These are phyloP conservation scores for Hypomontagnella monticulosa DNA, from an alignment of 495 filamentous ascomycete species.

Conservation along the genomic window DNA sequence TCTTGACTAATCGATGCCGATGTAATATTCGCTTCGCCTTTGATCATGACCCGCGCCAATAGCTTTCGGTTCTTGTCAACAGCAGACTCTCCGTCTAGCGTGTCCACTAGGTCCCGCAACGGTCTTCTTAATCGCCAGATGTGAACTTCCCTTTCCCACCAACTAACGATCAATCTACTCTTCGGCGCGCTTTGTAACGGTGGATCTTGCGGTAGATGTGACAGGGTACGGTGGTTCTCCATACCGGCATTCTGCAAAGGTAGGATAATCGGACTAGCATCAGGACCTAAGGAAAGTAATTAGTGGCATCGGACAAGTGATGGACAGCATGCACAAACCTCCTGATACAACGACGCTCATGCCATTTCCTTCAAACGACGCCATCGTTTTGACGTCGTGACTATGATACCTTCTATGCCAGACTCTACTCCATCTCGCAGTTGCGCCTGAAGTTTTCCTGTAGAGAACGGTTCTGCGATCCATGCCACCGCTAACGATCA, in stretches of 20 bases:
- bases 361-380: slow-evolving; percentile 81
- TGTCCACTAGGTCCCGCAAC: slow-evolving; percentile 57
- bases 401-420: slow-evolving; percentile 83
- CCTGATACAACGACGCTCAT: slow-evolving; percentile 92
- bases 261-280: slow-evolving; percentile 80
- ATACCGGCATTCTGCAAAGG: slow-evolving; percentile 82
- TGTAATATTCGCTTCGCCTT: slow-evolving; percentile 88
- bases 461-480: slow-evolving; percentile 88
- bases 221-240: slow-evolving; percentile 81
- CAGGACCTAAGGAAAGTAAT: slow-evolving; percentile 70
- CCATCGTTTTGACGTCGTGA: slow-evolving; percentile 96
- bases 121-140: slow-evolving; percentile 77
- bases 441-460: slow-evolving; percentile 67
- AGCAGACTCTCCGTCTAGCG: slow-evolving; percentile 46
- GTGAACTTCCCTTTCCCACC: slow-evolving; percentile 89
- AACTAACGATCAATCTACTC: slow-evolving; percentile 81
- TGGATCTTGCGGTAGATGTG: slow-evolving; percentile 80
- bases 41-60: slow-evolving; percentile 74
- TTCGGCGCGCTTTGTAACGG: slow-evolving; percentile 74
- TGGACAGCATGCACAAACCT: slow-evolving; percentile 64
- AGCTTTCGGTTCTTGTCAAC: slow-evolving; percentile 64
- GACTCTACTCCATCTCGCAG: slow-evolving; percentile 80
- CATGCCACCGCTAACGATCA: slow-evolving; percentile 90
- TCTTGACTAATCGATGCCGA: slow-evolving; percentile 77
- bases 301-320: slow-evolving; percentile 32